Base-by-base conservation (phyloP, 2,329 filamentous ascomycete genomes). In the Colletotrichum tamarilloi region DNA sequence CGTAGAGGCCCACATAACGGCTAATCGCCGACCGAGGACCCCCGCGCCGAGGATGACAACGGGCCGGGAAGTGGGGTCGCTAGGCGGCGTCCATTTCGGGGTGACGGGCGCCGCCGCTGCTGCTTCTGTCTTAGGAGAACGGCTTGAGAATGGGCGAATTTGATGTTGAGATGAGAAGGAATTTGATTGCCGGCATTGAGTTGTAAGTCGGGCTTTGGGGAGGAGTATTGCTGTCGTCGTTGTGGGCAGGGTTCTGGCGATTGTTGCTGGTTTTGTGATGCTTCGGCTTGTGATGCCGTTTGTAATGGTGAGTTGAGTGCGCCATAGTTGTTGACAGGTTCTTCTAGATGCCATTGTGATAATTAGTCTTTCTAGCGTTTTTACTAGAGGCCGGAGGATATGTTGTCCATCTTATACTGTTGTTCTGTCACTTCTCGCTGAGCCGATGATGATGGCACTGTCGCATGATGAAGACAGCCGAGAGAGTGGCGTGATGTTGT, bases 31-130 rank as follows among this genome's bases (percentile, higher is more conserved):
- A 46, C 84, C 84, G 1, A 85, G 78, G 28, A 84, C 82, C 12
- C 84, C 84, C 3, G 81, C 83, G 1, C 84, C 84, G 26, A 85
- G 77, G n/a, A 85, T 76, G 6, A 80, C 77, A 4, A 85, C 82
- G 5, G 84, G 82, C 4, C 84, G 82, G 3, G 77, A 76, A 4
- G 78, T 74, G 72, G 83, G 81, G 63, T 79, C 77, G 0, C 67
- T 52, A 0, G 79, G 79, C 1, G 78, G 69, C 2, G 49, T 75
- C 79, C 79, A 80, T 70, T 60, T 70, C 22, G 70, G 70, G 2
- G 68, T 65, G 5, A 62, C 66, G 3, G 68, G 60, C 19, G 55
- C 4, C 3, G 66, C 49, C 1, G 24, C 16, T 11, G 19, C 42
- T 49, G 19, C 8, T 42, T 19, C 32, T 0, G 11, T 42, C 56